phyloP scores from a whole-genome alignment of 805 yeast genomes.

The Yamadazyma scolyti region DNA sequence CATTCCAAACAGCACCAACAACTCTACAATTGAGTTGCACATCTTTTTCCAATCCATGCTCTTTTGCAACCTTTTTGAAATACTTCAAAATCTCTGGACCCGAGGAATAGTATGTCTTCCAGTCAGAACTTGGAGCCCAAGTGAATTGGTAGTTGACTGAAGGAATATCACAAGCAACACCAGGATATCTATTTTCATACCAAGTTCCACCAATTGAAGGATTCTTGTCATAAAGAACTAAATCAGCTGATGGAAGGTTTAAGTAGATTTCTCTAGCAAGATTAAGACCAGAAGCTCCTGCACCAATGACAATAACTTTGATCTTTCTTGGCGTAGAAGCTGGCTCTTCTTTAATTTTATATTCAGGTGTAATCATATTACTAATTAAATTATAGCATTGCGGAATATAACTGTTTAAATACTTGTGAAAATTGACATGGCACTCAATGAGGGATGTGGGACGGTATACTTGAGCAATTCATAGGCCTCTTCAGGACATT shows the following conservation, averaged over 20 bases:
- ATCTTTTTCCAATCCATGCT: slow-evolving; percentile 4
- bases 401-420: too few relatives aligned
- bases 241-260: slow-evolving; percentile 3
- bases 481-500: too few relatives aligned
- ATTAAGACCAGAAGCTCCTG: slow-evolving; percentile 2
- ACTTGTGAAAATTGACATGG: too few relatives aligned
- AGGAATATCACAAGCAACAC: slow-evolving; percentile 8
- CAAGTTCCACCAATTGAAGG: slow-evolving; percentile 9
- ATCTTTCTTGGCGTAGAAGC: slow-evolving; percentile 2
- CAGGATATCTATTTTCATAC: slow-evolving; percentile 9
- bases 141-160: slow-evolving; percentile 4
- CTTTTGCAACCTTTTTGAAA: slow-evolving; percentile 5
- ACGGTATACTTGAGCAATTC: too few relatives aligned
- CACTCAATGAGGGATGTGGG: too few relatives aligned
- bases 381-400: too few relatives aligned
- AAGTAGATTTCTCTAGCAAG: slow-evolving; percentile 2
- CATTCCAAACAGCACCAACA: slow-evolving; percentile 2
- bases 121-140: slow-evolving; percentile 3
- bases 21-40: slow-evolving; percentile 3
- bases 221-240: slow-evolving; percentile 6
- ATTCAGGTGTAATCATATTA: slow-evolving; percentile 1
- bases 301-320: slow-evolving; percentile 1
- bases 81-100: slow-evolving; percentile 7
- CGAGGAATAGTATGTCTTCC: slow-evolving; percentile 6
- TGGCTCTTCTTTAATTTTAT: slow-evolving; percentile 2